Evolutionary conservation across 768 basidiomycete species (phyloP).

Genomic region (Stropharia rugosoannulata): DNA sequence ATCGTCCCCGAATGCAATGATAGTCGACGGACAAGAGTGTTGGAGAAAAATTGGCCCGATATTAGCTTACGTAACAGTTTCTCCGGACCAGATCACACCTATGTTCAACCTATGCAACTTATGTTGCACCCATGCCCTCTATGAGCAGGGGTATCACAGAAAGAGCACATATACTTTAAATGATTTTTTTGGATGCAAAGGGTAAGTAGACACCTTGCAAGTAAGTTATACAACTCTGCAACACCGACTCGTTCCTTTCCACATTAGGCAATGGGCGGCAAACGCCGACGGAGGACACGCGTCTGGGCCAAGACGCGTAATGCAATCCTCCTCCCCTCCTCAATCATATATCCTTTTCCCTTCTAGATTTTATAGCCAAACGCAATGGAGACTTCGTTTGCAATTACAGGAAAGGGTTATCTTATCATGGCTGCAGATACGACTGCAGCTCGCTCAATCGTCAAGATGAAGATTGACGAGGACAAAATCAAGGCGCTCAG

Average conservation of each 20-base stretch:
- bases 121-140: no score
- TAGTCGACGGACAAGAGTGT: neutral
- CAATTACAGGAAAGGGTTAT: conserved; percentile 89
- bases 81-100: neutral
- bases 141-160: no score
- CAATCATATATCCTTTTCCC: neutral
- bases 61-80: neutral
- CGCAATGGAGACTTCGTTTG: conserved; percentile 89
- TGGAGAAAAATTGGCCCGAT: neutral
- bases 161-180: no score
- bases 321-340: conserved; percentile 1
- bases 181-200: no score
- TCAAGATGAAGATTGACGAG: conserved; percentile 96
- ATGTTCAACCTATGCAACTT: no score
- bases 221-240: no score
- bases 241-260: no score
- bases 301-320: conserved; percentile 5
- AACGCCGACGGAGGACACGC: conserved; percentile 7
- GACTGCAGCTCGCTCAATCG: conserved; percentile 85
- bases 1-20: conserved; percentile 12
- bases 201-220: no score
- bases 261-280: neutral
- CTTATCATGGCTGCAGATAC: conserved; percentile 92
- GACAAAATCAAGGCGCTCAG: conserved; percentile 95
- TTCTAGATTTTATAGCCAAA: neutral